These are phyloP conservation scores for Paecilomyces variotii DNA, from an alignment of 2,329 filamentous ascomycete species.

Conservation along the genomic window DNA sequence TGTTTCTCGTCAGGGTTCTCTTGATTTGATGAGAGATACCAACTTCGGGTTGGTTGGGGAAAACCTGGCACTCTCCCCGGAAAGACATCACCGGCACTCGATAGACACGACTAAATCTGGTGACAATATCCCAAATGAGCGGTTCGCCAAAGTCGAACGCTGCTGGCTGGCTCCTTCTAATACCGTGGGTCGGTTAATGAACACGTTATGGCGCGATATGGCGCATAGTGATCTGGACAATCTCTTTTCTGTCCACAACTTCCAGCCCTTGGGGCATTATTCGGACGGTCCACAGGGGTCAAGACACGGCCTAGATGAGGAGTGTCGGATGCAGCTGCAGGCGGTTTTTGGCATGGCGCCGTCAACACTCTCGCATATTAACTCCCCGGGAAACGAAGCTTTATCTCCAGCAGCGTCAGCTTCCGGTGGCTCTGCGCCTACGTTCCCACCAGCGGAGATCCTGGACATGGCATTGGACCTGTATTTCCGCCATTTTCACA, in stretches of 20 bases:
- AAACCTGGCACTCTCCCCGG: constrained; percentile 11
- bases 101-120: constrained; percentile 14
- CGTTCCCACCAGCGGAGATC: constrained; percentile 45
- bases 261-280: constrained; percentile 13
- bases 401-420: constrained; percentile 13
- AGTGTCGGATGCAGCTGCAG: constrained; percentile 33
- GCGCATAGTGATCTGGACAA: constrained; percentile 30
- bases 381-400: constrained; percentile 10
- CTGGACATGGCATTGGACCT: constrained; percentile 48
- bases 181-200: constrained; percentile 32
- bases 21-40: constrained; percentile 20
- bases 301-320: constrained; percentile 32
- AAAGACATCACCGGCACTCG: constrained; percentile 15
- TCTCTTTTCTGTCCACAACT: constrained; percentile 25
- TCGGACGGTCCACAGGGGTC: constrained; percentile 21
- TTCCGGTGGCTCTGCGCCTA: constrained; percentile 19
- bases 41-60: constrained; percentile 18
- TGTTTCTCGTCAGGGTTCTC: constrained; percentile 18
- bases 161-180: constrained; percentile 35
- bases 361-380: constrained; percentile 10
- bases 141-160: constrained; percentile 34
- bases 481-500: constrained; percentile 48
- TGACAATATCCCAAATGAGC: constrained; percentile 30
- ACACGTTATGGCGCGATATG: constrained; percentile 34
- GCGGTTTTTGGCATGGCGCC: constrained; percentile 24